A percentile compares a stretch with the other conserved stretches of the same genome.
phyloP scores from a whole-genome alignment of 148 eudicot species.

The Rhododendron mucronatum region DNA sequence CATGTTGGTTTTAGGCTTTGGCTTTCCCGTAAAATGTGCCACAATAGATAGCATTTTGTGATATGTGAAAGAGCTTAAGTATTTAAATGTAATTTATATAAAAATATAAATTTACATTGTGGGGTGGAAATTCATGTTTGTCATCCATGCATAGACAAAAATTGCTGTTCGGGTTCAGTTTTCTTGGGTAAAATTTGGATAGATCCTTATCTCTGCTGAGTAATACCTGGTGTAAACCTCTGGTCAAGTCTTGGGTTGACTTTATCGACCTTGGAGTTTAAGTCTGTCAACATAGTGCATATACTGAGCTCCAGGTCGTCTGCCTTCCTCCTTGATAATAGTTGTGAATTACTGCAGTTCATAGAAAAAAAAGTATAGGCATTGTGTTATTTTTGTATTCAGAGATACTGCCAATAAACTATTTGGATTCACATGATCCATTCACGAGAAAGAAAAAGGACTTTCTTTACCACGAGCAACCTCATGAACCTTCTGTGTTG shows the following conservation, averaged over 20 bases:
- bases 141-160: not conserved
- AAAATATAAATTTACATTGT: not conserved
- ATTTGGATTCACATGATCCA: not conserved
- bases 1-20: not conserved
- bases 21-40: not conserved
- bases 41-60: not conserved
- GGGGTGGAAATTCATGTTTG: not conserved
- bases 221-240: not conserved
- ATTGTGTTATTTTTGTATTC: not conserved
- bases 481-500: not conserved
- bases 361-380: not conserved
- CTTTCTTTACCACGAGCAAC: not conserved
- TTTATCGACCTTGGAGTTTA: not conserved
- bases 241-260: not conserved
- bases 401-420: not conserved
- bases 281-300: not conserved
- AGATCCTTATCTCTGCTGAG: not conserved
- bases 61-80: not conserved
- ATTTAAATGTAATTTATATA: not conserved
- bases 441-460: not conserved
- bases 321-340: not conserved
- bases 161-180: not conserved
- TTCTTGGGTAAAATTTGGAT: not conserved
- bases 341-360: not conserved
- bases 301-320: not conserved